Base-by-base conservation (phyloP, 345 rosid species). In the Carallia pectinifolia region DNA sequence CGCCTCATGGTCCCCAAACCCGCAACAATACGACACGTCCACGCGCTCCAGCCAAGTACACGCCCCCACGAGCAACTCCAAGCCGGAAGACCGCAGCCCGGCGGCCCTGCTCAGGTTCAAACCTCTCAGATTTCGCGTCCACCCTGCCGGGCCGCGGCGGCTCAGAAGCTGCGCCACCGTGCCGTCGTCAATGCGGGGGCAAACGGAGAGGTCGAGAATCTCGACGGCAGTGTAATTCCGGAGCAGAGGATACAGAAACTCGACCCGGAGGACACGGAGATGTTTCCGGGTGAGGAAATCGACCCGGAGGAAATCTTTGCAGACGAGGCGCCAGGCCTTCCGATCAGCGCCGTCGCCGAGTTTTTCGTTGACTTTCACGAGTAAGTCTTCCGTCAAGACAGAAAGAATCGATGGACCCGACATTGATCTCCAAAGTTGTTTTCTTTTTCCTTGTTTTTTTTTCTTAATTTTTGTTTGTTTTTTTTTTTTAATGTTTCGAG, bases 1-100 rank as follows among this genome's bases (percentile, higher is more conserved):
- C 40, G 96, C 96, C 77, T 91, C 98, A 55, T 86, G 69, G 64
- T 91, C 97, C 5, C 96, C 96, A 52, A 90, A 84, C 61, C 85
- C 83, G 39, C 86, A 80, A 62, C 90, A 90, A 58, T 88, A 79
- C 31, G 98, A 94, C 75, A 94, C 90, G 68, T 91, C 93, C 17
- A 94, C 77, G 37, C 83, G 64, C 83, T 87, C 93, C 68, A 91
- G 81, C 67, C 67, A 30, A 59, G 79, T 80, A 64, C 93, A 91
- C 19, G 87, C 79, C 64, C 81, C 77, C 34, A 83, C 79, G 33
- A 94, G 61, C 78, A 75, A 76, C 85, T 84, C 89, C 65, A 94
- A 66, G 1, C 97, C 98, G 19, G 70, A 53, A 55, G 74, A 79
- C 70, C 90, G 73, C 80, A 94, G 33, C 67, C 88, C 90, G n/a